Percentiles rank a stretch among this genome's conserved stretches.
Conservation (phyloP, 257 asterid species). For the Plantago major region DNA sequence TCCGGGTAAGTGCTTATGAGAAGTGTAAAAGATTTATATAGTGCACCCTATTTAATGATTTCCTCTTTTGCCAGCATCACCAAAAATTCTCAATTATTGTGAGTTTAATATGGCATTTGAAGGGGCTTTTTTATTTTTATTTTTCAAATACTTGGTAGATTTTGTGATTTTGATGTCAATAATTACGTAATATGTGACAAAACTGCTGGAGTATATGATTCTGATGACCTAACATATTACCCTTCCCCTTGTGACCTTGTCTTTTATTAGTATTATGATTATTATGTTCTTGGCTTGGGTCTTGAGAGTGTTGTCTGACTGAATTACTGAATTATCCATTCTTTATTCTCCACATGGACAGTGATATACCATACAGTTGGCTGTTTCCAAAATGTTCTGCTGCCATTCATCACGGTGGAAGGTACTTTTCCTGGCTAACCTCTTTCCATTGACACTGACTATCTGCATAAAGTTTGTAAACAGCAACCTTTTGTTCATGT, state of each 20-base stretch:
- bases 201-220: no score
- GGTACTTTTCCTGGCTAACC: conserved; percentile 39
- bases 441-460: not conserved
- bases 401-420: conserved; percentile 94
- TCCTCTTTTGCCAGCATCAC: not conserved
- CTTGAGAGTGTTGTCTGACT: conserved; percentile 15
- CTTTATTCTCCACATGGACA: conserved; percentile 23
- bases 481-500: conserved; percentile 10
- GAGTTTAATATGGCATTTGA: not conserved
- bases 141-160: no score
- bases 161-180: no score
- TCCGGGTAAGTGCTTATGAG: conserved; percentile 57
- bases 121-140: no score
- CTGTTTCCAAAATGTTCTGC: conserved; percentile 86
- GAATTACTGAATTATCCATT: conserved; percentile 7
- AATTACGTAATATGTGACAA: no score
- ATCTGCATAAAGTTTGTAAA: not conserved
- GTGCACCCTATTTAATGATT: conserved; percentile 3
- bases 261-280: not conserved
- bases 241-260: no score
- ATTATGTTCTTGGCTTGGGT: not conserved
- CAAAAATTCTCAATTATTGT: not conserved
- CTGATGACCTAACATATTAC: no score
- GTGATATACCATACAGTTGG: conserved; percentile 77
- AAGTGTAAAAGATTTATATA: conserved; percentile 8